phyloP scores from a whole-genome alignment of 129 eudicot genomes.

The Arctium minus region DNA sequence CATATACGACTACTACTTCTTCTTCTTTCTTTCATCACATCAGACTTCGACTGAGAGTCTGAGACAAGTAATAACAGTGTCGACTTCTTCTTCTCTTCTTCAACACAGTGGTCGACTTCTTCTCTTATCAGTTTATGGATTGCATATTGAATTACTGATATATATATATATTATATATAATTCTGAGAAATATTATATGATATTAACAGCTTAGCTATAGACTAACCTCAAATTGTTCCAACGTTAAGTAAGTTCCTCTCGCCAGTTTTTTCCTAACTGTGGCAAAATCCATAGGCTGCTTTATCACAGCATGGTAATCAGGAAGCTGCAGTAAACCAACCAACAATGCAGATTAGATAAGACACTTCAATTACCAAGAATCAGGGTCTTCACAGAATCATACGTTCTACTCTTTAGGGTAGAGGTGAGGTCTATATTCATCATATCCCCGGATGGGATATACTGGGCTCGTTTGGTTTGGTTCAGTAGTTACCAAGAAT shows the following conservation, averaged over 20 bases:
- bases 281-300: slow-evolving; percentile 92
- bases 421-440: not conserved
- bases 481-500: not conserved
- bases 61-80: too few species aligned
- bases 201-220: too few species aligned
- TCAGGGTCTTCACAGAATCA: not conserved
- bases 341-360: not conserved
- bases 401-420: not conserved
- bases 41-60: too few species aligned
- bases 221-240: slow-evolving; percentile 89
- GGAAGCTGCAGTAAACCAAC: slow-evolving; percentile 72
- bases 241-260: slow-evolving; percentile 57
- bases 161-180: too few species aligned
- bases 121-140: too few species aligned
- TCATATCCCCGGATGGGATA: not conserved
- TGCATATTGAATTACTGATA: too few species aligned
- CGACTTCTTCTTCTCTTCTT: too few species aligned
- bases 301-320: slow-evolving; percentile 79
- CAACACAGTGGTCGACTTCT: too few species aligned
- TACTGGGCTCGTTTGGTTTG: not conserved
- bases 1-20: too few species aligned
- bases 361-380: not conserved
- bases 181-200: too few species aligned
- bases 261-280: slow-evolving; percentile 81
- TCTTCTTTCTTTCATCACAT: too few species aligned